Conservation (phyloP, 768 basidiomycete genomes). For the Stropharia rugosoannulata region DNA sequence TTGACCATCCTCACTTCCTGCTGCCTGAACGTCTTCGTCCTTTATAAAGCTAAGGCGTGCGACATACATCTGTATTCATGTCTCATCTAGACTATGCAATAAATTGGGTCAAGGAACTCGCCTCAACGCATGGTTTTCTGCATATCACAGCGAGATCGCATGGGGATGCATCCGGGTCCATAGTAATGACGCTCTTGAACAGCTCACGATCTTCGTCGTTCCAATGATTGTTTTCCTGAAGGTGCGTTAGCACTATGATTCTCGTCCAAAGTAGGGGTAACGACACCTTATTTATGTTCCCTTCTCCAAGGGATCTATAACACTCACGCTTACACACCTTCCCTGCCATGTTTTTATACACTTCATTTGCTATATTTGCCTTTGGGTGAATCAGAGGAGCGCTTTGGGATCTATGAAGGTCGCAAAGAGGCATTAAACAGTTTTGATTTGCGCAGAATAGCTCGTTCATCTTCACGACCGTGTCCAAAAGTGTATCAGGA, state of each 20-base stretch:
- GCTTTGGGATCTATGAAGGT: constrained; percentile 8
- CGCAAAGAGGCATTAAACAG: constrained; percentile 41
- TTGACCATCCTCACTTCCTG: background rate
- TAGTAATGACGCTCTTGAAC: constrained; percentile 35
- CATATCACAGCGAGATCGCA: constrained; percentile 51
- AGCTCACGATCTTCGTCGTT: constrained; percentile 21
- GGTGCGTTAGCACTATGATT: background rate
- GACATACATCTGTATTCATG: constrained; percentile 20
- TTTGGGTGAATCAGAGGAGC: constrained; percentile 1
- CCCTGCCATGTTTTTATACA: background rate
- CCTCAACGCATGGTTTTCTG: constrained; percentile 47
- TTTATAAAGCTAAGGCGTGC: constrained; percentile 20
- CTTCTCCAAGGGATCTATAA: constrained; percentile 6
- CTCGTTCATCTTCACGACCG: constrained; percentile 28
- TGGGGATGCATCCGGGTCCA: constrained; percentile 44
- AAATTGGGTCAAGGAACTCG: constrained; percentile 10
- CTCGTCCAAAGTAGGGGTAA: background rate
- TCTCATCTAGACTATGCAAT: constrained; percentile 15
- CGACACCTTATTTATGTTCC: constrained; percentile 1
- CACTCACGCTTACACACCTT: constrained; percentile 4
- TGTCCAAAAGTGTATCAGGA: constrained; percentile 13
- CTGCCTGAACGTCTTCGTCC: constrained; percentile 9
- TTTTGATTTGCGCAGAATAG: constrained; percentile 46
- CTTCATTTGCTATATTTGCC: constrained; percentile 2
- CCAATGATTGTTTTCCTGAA: constrained; percentile 24